A percentile compares a stretch with the other conserved stretches of the same genome.
Evolutionary conservation across 441 rosid species (phyloP).

Genomic region (Syzygium malaccense): DNA sequence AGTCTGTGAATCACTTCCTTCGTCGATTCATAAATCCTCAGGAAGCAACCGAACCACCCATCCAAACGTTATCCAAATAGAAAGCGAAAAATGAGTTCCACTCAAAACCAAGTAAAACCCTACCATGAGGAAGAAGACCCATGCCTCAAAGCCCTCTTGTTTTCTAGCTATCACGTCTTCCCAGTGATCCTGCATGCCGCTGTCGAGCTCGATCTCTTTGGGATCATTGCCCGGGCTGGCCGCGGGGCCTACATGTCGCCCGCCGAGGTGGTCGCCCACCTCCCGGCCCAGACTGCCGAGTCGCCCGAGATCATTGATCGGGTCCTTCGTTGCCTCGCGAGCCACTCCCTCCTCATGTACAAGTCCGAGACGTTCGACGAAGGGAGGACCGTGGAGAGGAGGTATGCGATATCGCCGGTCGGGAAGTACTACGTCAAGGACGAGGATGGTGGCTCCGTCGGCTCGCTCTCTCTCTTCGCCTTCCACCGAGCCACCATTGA

Average conservation of each 20-base stretch:
- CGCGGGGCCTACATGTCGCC: neutral
- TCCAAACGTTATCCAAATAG: neutral
- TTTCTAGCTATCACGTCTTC: slow-evolving; percentile 4
- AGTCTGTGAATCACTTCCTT: no score
- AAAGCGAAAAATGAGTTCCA: neutral
- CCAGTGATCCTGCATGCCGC: slow-evolving; percentile 9
- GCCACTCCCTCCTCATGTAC: slow-evolving; percentile 8
- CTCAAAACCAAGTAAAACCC: neutral
- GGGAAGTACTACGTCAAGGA: slow-evolving; percentile 6
- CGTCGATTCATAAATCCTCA: neutral
- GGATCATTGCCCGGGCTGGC: slow-evolving; percentile 1
- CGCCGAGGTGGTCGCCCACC: slow-evolving; percentile 2
- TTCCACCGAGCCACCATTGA: slow-evolving; percentile 2
- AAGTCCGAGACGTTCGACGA: neutral
- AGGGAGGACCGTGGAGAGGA: slow-evolving; percentile 1
- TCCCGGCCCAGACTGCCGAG: neutral
- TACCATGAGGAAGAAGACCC: neutral
- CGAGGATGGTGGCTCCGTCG: neutral
- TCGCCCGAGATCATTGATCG: slow-evolving; percentile 5
- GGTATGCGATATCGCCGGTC: slow-evolving; percentile 1
- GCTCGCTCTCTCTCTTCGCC: slow-evolving; percentile 8
- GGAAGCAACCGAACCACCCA: neutral
- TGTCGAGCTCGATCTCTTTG: slow-evolving; percentile 8
- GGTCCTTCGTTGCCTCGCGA: slow-evolving; percentile 3
- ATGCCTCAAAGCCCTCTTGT: slow-evolving; percentile 6